Evolutionary conservation across 768 basidiomycete species (phyloP), one percentile per base, ranked within the genome.

Genomic region (Pleurotus platypus): DNA sequence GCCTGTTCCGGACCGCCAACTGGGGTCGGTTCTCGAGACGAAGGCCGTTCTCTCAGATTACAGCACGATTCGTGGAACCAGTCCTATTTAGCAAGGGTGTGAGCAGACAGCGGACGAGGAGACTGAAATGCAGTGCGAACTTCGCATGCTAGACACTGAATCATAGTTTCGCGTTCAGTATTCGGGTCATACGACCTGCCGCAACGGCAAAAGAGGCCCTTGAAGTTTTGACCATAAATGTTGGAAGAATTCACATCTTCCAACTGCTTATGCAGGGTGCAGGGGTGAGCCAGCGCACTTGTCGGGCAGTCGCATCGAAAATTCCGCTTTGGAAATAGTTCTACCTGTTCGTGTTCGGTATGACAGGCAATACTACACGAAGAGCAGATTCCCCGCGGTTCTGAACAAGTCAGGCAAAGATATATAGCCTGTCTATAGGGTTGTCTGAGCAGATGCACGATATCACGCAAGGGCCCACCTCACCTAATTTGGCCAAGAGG

Each of bases 1-100:
- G 62, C 45, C 49, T 65, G 57, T 26, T 64, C 53, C 57, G 61
- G 60, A 7, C 38, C 46, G 5, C 62, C 60, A 53, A 64, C 68
- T 45, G 75, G 75, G 11, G 73, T 74, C 3, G 78, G 59, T 48
- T 72, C 77, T 57, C 81, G 76, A 7, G 78, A 78, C 16, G 71
- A 61, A 7, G 87, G 89, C 18, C 80, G 79, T 67, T 86, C 82
- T 58, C 90, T 81, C 43, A 94, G 77, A 69, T 90, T 87, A 62
- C 92, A 83, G 64, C 92, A 94, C 9, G 90, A 92, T 73, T 94
- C 92, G 63, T 94, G 92, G 69, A 86, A 94, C 92, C 92, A 94
- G 65, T 94, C 91, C 90, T 92, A 60, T n/a, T 58, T 46, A 56
- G 35, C 38, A 60, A 47, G 30, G 54, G 45, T 56, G 30, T 16